These are phyloP conservation scores for Mycena vitilis DNA, from an alignment of 768 basidiomycete species.

Conservation along the genomic window DNA sequence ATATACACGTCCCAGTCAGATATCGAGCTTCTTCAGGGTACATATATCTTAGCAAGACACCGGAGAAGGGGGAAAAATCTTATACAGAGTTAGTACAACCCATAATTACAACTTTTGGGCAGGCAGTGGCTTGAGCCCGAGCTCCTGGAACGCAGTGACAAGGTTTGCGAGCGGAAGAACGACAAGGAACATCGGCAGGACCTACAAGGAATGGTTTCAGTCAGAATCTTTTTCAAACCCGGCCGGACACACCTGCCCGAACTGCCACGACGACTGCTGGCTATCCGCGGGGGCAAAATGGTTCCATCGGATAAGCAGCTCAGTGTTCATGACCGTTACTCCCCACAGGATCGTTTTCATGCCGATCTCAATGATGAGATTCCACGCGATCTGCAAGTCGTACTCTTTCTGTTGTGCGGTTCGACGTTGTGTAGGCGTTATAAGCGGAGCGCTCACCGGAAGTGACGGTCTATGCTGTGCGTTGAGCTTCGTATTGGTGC, in stretches of 20 bases:
- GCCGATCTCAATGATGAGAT: slow-evolving; percentile 29
- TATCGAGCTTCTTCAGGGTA: too few species aligned
- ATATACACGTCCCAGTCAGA: too few species aligned
- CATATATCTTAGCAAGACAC: too few species aligned
- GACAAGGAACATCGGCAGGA: slow-evolving; percentile 38
- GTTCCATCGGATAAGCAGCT: slow-evolving; percentile 35
- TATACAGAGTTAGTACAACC: too few species aligned
- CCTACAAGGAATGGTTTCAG: slow-evolving; percentile 12
- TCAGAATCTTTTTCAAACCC: neutral
- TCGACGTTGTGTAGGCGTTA: too few species aligned
- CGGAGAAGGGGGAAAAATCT: too few species aligned
- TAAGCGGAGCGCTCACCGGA: neutral
- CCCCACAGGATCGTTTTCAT: slow-evolving; percentile 34
- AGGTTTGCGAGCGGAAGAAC: slow-evolving; percentile 30
- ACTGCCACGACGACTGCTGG: slow-evolving; percentile 29
- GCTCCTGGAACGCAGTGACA: slow-evolving; percentile 29
- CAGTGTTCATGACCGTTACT: slow-evolving; percentile 38
- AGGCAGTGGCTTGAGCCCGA: slow-evolving; percentile 29
- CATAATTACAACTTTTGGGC: too few species aligned
- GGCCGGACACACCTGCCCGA: slow-evolving; percentile 35
- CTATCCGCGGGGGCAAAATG: slow-evolving; percentile 13
- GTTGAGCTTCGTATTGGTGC: too few species aligned
- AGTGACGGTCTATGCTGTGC: neutral
- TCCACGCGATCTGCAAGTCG: slow-evolving; percentile 30
- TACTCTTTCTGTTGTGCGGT: slow-evolving; percentile 11